Evolutionary conservation across 345 rosid genomes (phyloP).

Genomic region (Lagerstroemia speciosa): DNA sequence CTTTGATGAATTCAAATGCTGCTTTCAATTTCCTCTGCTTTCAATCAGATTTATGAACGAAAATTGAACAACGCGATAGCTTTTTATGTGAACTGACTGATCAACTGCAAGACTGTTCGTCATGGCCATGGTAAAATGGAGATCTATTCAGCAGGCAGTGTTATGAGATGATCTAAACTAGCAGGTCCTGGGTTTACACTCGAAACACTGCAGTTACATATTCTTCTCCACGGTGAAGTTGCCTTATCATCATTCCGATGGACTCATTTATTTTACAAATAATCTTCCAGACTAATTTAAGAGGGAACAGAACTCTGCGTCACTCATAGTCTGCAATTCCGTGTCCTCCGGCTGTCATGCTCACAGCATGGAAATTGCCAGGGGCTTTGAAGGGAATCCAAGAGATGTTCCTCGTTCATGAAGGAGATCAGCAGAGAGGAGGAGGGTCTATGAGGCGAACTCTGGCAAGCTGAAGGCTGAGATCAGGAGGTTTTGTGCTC

Average conservation of each 20-base stretch:
- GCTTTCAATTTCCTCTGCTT: neutral
- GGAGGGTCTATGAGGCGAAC: constrained; percentile 39
- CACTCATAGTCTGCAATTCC: too few relatives aligned
- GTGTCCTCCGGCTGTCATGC: too few relatives aligned
- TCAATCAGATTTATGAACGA: neutral
- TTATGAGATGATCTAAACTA: neutral
- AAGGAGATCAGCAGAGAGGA: constrained; percentile 29
- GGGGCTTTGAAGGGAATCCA: constrained; percentile 7
- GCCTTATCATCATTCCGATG: too few relatives aligned
- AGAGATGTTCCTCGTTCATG: constrained; percentile 29
- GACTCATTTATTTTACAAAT: too few relatives aligned
- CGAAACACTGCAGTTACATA: too few relatives aligned
- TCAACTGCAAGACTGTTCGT: neutral
- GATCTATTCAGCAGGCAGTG: neutral
- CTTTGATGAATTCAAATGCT: neutral
- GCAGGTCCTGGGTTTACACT: neutral
- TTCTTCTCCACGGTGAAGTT: too few relatives aligned
- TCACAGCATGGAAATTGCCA: neutral
- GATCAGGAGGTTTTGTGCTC: constrained; percentile 59
- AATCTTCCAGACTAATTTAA: too few relatives aligned
- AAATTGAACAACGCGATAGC: neutral
- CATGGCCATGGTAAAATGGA: constrained; percentile 13
- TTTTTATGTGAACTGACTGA: neutral
- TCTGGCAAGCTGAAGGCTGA: constrained; percentile 58
- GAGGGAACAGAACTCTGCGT: too few relatives aligned